Evolutionary conservation across 495 filamentous ascomycete species (phyloP).

Genomic region (Neurospora africana): DNA sequence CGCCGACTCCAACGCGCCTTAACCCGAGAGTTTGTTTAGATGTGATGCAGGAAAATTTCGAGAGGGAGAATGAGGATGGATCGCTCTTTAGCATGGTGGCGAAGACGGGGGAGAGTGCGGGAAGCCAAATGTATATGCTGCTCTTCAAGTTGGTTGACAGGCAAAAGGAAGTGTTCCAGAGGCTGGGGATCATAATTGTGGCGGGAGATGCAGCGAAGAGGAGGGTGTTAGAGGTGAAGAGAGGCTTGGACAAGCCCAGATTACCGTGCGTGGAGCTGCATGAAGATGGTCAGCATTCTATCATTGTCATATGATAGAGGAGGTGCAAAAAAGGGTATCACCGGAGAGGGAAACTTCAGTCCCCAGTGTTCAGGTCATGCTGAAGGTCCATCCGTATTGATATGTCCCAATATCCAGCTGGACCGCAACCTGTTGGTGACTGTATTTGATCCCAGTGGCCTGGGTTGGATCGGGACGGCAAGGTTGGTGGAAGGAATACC

Average conservation of each 20-base stretch:
- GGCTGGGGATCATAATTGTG: background rate
- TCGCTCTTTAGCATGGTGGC: background rate
- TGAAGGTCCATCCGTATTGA: background rate
- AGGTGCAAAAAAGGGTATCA: background rate
- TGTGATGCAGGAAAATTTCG: background rate
- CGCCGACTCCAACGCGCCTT: background rate
- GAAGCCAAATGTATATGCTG: background rate
- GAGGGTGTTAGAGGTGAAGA: background rate
- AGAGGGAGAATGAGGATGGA: background rate
- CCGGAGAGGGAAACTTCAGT: background rate
- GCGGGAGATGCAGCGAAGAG: background rate
- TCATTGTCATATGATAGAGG: background rate
- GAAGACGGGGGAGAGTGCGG: background rate
- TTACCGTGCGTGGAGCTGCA: background rate
- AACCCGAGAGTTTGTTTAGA: background rate
- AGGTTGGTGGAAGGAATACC: background rate
- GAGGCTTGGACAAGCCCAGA: background rate
- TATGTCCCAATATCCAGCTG: background rate
- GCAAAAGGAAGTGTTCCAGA: background rate
- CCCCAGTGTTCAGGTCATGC: background rate
- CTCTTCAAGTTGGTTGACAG: background rate
- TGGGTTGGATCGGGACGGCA: background rate
- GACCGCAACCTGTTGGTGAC: background rate
- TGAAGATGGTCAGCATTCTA: background rate
- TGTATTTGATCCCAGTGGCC: background rate